A percentile compares a stretch with the other conserved stretches of the same genome.
Conservation (phyloP, 2,329 filamentous ascomycete genomes). For the Ophiostoma novo-ulmi region DNA sequence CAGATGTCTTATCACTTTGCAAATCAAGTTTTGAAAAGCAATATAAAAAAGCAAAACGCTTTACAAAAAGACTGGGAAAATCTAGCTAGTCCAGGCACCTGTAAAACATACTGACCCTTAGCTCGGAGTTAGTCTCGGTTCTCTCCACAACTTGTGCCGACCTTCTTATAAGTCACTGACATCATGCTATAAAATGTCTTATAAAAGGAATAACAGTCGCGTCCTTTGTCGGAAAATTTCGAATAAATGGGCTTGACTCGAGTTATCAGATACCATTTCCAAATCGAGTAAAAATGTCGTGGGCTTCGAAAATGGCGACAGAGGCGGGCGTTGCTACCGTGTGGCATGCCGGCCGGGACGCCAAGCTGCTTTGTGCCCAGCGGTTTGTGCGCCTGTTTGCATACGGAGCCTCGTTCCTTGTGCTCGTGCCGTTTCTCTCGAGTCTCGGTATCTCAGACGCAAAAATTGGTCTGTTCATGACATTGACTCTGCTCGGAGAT, state of each 20-base stretch:
- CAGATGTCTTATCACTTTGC: background rate
- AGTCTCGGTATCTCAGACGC: slow-evolving; percentile 47
- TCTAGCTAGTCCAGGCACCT: background rate
- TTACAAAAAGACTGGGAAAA: background rate
- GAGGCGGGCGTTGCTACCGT: slow-evolving; percentile 46
- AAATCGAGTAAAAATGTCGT: background rate
- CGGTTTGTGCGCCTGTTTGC: slow-evolving; percentile 60
- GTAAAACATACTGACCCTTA: background rate
- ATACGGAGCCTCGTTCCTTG: slow-evolving; percentile 55
- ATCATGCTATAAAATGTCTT: background rate
- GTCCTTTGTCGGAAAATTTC: background rate
- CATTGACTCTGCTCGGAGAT: slow-evolving; percentile 57
- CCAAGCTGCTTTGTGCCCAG: slow-evolving; percentile 53
- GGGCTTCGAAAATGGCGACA: slow-evolving; percentile 4
- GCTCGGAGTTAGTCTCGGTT: slow-evolving; percentile 10
- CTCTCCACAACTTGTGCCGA: background rate
- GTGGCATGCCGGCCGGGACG: slow-evolving; percentile 41
- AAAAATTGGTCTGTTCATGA: slow-evolving; percentile 60
- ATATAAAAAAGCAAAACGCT: background rate
- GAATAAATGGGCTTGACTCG: background rate
- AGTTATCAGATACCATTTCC: background rate
- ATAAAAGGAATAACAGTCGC: background rate
- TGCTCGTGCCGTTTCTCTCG: slow-evolving; percentile 53
- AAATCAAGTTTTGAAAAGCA: background rate
- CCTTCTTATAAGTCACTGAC: background rate